A percentile compares a stretch with the other conserved stretches of the same genome.
These are phyloP conservation scores for Xylaria multiplex DNA, from an alignment of 2,329 filamentous ascomycete genomes.

Conservation along the genomic window DNA sequence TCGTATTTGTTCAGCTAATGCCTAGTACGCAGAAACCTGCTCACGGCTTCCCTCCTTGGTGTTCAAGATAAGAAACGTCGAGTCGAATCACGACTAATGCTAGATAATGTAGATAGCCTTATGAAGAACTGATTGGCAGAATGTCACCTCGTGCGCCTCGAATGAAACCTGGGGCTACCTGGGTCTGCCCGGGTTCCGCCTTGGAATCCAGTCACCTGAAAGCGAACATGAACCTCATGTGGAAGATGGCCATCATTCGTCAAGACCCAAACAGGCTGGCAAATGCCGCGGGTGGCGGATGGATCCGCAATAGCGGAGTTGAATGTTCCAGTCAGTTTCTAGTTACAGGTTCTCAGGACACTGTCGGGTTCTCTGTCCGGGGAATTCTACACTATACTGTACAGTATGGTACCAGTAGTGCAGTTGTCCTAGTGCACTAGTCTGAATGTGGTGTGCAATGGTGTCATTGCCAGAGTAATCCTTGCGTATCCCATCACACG, in stretches of 20 bases:
- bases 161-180: too few species aligned
- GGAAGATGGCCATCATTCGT: neutral
- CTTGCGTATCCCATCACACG: conserved; percentile 2
- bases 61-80: too few species aligned
- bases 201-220: conserved; percentile 25
- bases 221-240: conserved; percentile 2
- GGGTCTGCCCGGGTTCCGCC: too few species aligned
- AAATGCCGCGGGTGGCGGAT: conserved; percentile 23
- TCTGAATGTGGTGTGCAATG: conserved; percentile 27
- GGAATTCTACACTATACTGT: neutral
- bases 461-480: conserved; percentile 27
- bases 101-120: neutral
- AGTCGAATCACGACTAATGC: too few species aligned
- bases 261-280: conserved; percentile 20
- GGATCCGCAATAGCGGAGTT: conserved; percentile 26
- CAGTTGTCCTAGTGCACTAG: neutral
- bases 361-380: conserved; percentile 5
- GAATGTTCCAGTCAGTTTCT: conserved; percentile 5
- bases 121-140: conserved; percentile 15
- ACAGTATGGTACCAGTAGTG: too few species aligned
- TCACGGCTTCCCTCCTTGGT: too few species aligned
- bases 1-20: too few species aligned
- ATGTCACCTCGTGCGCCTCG: conserved; percentile 18
- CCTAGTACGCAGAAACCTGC: too few species aligned
- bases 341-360: conserved; percentile 6